These are phyloP conservation scores for Nigrograna mackinnonii DNA, from an alignment of 2,329 filamentous ascomycete genomes.

Conservation along the genomic window DNA sequence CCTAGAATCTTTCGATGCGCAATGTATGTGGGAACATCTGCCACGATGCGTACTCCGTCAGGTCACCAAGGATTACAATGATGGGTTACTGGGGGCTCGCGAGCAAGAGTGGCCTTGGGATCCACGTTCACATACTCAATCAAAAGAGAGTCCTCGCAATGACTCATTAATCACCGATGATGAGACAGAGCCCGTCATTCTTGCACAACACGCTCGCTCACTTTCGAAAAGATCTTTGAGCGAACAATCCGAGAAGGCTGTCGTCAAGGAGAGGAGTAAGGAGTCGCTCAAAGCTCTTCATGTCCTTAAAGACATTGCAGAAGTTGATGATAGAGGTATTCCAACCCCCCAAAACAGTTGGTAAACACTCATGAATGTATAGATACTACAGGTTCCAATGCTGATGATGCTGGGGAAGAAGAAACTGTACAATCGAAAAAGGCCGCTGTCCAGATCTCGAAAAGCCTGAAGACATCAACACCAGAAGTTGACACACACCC, in stretches of 20 bases:
- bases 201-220: too few relatives aligned
- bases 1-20: constrained; percentile 80
- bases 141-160: neutral
- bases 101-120: too few relatives aligned
- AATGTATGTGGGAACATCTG: constrained; percentile 94
- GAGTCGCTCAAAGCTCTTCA: neutral
- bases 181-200: too few relatives aligned
- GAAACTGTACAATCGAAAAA: neutral
- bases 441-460: neutral
- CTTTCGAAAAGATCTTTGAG: too few relatives aligned
- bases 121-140: too few relatives aligned
- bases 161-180: neutral
- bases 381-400: neutral
- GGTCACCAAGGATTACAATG: constrained; percentile 32
- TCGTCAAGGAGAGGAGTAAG: too few relatives aligned
- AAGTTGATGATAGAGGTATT: too few relatives aligned
- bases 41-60: constrained; percentile 66
- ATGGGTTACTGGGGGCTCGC: constrained; percentile 12
- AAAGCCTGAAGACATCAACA: neutral
- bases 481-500: neutral
- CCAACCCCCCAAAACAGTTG: neutral
- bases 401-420: neutral
- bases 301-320: too few relatives aligned
- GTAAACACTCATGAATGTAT: neutral
- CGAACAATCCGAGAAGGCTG: too few relatives aligned